These are phyloP conservation scores for Dothistroma septosporum DNA, from an alignment of 2,329 filamentous ascomycete species.

Conservation along the genomic window DNA sequence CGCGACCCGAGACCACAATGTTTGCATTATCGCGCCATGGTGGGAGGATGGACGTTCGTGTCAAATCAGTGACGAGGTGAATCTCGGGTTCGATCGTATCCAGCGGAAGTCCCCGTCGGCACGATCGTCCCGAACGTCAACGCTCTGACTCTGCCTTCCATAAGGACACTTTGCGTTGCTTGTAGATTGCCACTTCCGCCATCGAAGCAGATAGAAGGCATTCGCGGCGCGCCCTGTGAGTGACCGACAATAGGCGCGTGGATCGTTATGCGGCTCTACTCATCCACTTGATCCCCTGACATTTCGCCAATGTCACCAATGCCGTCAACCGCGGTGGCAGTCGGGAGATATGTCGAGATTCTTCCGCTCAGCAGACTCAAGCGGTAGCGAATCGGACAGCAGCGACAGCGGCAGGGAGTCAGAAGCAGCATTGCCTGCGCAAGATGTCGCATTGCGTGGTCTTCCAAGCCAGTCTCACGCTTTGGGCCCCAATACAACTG, in stretches of 20 bases:
- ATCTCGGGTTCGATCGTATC: no score
- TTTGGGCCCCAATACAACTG: background rate
- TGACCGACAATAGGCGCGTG: background rate
- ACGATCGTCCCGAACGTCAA: background rate
- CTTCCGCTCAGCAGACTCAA: slow-evolving; percentile 1
- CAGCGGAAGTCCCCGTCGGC: no score
- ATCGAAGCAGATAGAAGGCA: background rate
- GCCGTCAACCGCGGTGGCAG: background rate
- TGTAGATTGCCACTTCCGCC: background rate
- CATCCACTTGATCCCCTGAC: background rate
- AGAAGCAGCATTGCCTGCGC: background rate
- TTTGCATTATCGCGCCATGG: slow-evolving; percentile 53
- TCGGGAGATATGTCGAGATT: background rate
- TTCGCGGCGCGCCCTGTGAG: background rate
- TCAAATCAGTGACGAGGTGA: no score
- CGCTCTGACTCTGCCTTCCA: background rate
- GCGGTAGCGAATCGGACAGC: background rate
- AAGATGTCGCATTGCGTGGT: background rate
- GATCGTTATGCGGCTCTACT: background rate
- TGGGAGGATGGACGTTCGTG: background rate
- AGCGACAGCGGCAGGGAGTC: background rate
- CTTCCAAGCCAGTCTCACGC: background rate
- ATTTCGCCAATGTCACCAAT: background rate
- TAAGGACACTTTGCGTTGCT: background rate
- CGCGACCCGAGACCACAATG: slow-evolving; percentile 63